Evolutionary conservation across 306 rosid genomes (phyloP).

Genomic region (Astragalus membranaceus): DNA sequence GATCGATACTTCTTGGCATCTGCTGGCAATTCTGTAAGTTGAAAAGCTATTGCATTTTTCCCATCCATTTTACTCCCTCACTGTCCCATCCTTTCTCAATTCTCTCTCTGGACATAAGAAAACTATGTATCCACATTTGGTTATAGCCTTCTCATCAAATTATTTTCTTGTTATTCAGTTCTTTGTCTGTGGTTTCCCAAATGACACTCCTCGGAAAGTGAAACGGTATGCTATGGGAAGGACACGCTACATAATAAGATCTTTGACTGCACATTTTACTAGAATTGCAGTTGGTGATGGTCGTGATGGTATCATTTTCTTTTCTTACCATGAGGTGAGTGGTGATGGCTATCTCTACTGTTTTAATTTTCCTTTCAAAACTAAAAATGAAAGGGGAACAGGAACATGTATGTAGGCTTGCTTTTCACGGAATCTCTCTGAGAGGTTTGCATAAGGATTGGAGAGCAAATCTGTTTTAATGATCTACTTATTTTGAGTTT

Average conservation of each 20-base stretch:
- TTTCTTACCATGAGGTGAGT: slow-evolving; percentile 78
- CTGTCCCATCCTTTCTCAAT: neutral
- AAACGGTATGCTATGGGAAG: slow-evolving; percentile 57
- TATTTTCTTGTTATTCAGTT: slow-evolving; percentile 55
- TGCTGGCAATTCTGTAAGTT: slow-evolving; percentile 80
- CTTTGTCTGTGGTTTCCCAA: slow-evolving; percentile 80
- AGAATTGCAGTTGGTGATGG: slow-evolving; percentile 95
- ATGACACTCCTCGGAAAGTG: slow-evolving; percentile 65
- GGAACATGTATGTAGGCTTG: neutral
- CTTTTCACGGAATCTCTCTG: neutral
- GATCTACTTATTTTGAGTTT: slow-evolving; percentile 9
- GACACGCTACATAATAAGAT: slow-evolving; percentile 65
- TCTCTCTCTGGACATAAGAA: slow-evolving; percentile 4
- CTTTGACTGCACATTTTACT: slow-evolving; percentile 70
- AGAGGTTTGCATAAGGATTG: slow-evolving; percentile 14
- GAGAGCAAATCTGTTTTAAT: neutral
- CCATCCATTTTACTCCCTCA: neutral
- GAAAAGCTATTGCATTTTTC: neutral
- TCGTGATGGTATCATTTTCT: slow-evolving; percentile 88
- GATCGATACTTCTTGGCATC: slow-evolving; percentile 92
- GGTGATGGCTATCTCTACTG: neutral
- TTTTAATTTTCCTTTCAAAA: neutral
- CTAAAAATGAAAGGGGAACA: neutral
- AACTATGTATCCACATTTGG: slow-evolving; percentile 3
- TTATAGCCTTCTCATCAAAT: slow-evolving; percentile 17